A percentile compares a stretch with the other conserved stretches of the same genome.
These are phyloP conservation scores for Priceomyces castillae DNA, from an alignment of 805 yeast species.

Conservation along the genomic window DNA sequence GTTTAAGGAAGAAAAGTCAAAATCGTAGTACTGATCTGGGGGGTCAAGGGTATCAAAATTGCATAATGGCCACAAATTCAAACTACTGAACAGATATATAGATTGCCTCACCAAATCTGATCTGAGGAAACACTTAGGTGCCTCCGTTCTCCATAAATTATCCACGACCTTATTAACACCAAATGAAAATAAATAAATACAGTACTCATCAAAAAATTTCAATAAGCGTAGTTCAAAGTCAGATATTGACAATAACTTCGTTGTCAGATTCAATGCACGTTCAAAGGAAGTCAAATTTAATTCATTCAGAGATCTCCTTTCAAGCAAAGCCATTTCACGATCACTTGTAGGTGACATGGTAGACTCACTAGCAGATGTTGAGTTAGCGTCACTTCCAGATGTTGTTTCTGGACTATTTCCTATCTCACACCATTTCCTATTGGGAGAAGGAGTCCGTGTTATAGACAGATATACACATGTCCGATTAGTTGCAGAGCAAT, in stretches of 20 bases:
- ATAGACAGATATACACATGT: slow-evolving; percentile 17
- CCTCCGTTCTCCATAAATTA: slow-evolving; percentile 23
- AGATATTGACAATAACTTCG: slow-evolving; percentile 15
- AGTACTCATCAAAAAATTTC: slow-evolving; percentile 21
- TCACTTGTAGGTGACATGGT: not conserved
- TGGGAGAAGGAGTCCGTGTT: no score
- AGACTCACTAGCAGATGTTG: no score
- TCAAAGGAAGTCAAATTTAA: slow-evolving; percentile 12
- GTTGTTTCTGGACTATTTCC: not conserved
- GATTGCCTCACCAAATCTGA: slow-evolving; percentile 26
- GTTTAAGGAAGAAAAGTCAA: not conserved
- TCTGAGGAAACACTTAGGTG: slow-evolving; percentile 23
- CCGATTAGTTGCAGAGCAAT: slow-evolving; percentile 21
- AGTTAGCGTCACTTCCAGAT: not conserved
- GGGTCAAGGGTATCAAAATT: not conserved
- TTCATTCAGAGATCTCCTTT: slow-evolving; percentile 13
- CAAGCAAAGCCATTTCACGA: not conserved
- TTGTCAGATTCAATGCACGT: slow-evolving; percentile 19
- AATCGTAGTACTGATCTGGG: not conserved
- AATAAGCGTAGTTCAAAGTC: slow-evolving; percentile 12
- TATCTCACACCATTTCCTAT: no score
- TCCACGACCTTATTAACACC: slow-evolving; percentile 20
- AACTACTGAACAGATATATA: slow-evolving; percentile 17
- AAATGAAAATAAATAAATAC: slow-evolving; percentile 26
- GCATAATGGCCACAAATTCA: slow-evolving; percentile 1